Evolutionary conservation across 2,329 filamentous ascomycete genomes (phyloP), one percentile per base, ranked within the genome.

Genomic region (Penicillium thymicola): DNA sequence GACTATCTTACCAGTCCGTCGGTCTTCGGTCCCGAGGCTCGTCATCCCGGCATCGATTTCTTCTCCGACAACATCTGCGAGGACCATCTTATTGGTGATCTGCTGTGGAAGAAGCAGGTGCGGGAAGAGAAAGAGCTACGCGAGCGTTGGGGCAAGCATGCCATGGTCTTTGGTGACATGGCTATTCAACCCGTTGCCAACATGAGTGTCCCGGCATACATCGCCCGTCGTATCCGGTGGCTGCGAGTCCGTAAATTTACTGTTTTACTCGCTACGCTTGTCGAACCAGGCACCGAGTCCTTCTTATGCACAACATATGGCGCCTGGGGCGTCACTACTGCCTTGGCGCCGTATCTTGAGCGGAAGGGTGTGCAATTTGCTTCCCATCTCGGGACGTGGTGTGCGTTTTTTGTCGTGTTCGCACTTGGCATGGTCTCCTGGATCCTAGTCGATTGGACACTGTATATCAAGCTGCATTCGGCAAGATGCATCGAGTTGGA

Each of bases 31-130:
- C 71, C 43, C 67, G 77, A 66, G 63, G 74, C 54, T 57, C 77
- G 66, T 72, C 81, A 64, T 71, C 85, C 76, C 0, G 95, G 94
- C 0, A 87, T 99, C 62, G 92, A 97, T 74, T 92, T 87, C 75
- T 99, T 99, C 76, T 96, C 91, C 3, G 83, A 90, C 62, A 96
- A 96, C 70, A 97, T 99, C 69, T 99, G 94, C 77, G 95, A 99
- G 72, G 94, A 99, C 70, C 94, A 99, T 68, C 79, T 97, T 25
- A 96, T 99, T 53, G 93, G 93, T 13, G 94, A 99, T 64, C 77
- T 94, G 1, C 81, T 99, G 5, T 99, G 92, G 92, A 86, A 86
- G 54, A 68, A 73, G 41, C 65, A 69, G 53, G 62, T 73, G 2
- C 68, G 63, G 3, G 73, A 72, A 46, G 73, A 76, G 51, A 70